phyloP scores from a whole-genome alignment of 1,284 basidiomycete species.

The Cutaneotrichosporon daszewskae region DNA sequence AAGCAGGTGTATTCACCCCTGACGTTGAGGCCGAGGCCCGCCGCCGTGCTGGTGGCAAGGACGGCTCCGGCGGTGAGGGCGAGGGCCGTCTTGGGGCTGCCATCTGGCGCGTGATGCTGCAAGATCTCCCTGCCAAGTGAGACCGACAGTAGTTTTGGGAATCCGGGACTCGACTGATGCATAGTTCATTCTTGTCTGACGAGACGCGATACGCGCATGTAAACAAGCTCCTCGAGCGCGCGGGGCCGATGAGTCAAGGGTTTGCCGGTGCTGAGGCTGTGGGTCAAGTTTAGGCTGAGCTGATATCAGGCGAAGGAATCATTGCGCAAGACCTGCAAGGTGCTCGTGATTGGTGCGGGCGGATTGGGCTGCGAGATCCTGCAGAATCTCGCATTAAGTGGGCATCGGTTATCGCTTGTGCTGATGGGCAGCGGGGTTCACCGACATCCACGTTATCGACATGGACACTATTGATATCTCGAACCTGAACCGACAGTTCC shows the following conservation, averaged over 20 bases:
- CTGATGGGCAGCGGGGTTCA: constrained; percentile 68
- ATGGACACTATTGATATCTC: constrained; percentile 99
- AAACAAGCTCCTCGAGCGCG: constrained; percentile 40
- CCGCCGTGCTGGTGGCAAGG: constrained; percentile 48
- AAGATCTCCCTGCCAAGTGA: constrained; percentile 27
- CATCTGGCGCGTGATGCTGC: constrained; percentile 50
- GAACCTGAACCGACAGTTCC: constrained; percentile 95
- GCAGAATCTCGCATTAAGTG: constrained; percentile 74
- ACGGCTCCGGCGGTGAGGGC: constrained; percentile 48
- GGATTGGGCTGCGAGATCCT: constrained; percentile 93
- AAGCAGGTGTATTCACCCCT: constrained; percentile 46
- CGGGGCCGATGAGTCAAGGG: constrained; percentile 41
- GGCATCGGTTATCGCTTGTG: constrained; percentile 11
- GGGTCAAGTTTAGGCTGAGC: constrained; percentile 3
- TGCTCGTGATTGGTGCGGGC: constrained; percentile 94
- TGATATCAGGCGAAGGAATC: constrained; percentile 72
- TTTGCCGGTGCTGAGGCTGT: constrained; percentile 31
- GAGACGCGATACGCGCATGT: constrained; percentile 28
- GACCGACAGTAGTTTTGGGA: no score
- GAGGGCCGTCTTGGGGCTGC: constrained; percentile 49
- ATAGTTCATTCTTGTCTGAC: constrained; percentile 23
- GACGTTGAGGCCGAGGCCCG: constrained; percentile 44
- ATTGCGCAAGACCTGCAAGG: constrained; percentile 75
- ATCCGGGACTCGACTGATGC: no score
- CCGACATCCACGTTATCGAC: constrained; percentile 98